Conservation (phyloP, 331 rosid genomes). For the Spiraea crenata region DNA sequence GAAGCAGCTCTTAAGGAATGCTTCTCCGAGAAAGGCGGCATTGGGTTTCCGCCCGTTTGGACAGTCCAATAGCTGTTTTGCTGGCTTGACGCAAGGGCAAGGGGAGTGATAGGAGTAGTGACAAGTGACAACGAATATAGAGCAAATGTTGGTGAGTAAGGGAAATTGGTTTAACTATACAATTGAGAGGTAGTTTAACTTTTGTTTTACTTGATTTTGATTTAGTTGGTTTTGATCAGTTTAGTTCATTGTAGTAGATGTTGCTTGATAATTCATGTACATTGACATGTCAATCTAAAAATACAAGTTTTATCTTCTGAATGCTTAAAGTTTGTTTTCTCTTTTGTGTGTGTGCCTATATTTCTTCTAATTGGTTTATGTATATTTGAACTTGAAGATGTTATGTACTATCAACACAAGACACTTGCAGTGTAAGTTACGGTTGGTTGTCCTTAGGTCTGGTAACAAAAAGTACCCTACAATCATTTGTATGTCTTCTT, state of each 20-base stretch:
- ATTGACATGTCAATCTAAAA: slow-evolving; percentile 36
- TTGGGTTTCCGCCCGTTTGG: slow-evolving; percentile 38
- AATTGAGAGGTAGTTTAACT: not conserved
- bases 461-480: too few species aligned
- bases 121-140: too few species aligned
- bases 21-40: slow-evolving; percentile 40
- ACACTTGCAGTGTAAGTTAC: too few species aligned
- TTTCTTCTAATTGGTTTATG: too few species aligned
- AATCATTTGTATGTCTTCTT: too few species aligned
- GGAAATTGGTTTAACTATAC: not conserved
- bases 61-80: slow-evolving; percentile 50
- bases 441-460: too few species aligned
- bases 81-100: slow-evolving; percentile 25
- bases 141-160: not conserved
- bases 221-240: not conserved
- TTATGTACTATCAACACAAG: too few species aligned
- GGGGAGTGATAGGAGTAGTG: not conserved
- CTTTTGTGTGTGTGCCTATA: not conserved
- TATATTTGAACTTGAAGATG: too few species aligned
- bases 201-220: not conserved
- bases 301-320: not conserved
- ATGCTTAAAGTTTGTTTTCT: not conserved
- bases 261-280: slow-evolving; percentile 14
- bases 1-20: slow-evolving; percentile 60
- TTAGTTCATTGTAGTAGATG: slow-evolving; percentile 34